Conservation (phyloP, 2,329 filamentous ascomycete genomes). For the Apiospora kogelbergensis region DNA sequence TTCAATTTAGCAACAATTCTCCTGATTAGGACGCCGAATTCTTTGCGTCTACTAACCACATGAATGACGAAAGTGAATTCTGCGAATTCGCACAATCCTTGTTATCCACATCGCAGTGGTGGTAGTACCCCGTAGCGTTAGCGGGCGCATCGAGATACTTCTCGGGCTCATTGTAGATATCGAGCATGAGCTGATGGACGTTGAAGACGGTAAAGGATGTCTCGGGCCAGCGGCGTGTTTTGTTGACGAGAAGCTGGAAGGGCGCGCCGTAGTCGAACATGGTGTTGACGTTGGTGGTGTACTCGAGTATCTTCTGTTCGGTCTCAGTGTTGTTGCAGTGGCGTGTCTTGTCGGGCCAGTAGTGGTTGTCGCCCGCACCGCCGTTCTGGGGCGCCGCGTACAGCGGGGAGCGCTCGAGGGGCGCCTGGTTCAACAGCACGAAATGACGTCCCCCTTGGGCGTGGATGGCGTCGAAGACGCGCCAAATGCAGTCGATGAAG, state of each 20-base stretch:
- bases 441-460: constrained; percentile 67
- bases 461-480: constrained; percentile 63
- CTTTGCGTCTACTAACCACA: constrained; percentile 57
- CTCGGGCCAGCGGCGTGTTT: constrained; percentile 47
- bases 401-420: constrained; percentile 65
- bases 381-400: constrained; percentile 54
- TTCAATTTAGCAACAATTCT: constrained; percentile 5
- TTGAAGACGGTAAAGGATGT: constrained; percentile 67
- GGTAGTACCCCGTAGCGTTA: constrained; percentile 60
- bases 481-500: constrained; percentile 69
- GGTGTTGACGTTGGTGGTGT: constrained; percentile 49
- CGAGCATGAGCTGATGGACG: constrained; percentile 61
- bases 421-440: constrained; percentile 68
- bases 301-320: constrained; percentile 48
- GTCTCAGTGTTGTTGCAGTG: constrained; percentile 47
- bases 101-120: constrained; percentile 46
- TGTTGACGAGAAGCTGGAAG: constrained; percentile 41
- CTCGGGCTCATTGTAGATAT: constrained; percentile 62
- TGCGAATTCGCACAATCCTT: constrained; percentile 38
- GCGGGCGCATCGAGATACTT: constrained; percentile 63
- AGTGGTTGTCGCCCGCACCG: constrained; percentile 41
- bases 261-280: constrained; percentile 51
- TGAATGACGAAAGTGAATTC: constrained; percentile 55
- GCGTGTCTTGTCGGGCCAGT: constrained; percentile 45
- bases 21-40: neutral